Conservation (phyloP, 306 rosid genomes). For the Cucumis sativus region DNA sequence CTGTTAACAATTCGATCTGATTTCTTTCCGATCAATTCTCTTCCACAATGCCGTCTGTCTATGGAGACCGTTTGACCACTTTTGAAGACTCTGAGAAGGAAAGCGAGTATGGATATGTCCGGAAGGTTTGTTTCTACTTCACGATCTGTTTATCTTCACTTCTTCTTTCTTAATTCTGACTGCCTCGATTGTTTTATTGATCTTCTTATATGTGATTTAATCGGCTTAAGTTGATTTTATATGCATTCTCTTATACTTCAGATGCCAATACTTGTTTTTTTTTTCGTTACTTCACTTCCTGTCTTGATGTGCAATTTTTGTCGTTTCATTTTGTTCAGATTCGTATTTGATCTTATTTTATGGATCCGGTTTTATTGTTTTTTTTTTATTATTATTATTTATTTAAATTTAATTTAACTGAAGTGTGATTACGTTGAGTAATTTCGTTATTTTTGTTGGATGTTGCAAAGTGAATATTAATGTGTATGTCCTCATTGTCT, state of each 20-base stretch:
- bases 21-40: neutral
- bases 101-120: constrained; percentile 97
- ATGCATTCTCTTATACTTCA: neutral
- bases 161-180: neutral
- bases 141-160: constrained; percentile 1
- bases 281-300: neutral
- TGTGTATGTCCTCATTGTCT: neutral
- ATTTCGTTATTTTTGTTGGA: neutral
- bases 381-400: no score
- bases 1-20: neutral
- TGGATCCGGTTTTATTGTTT: neutral
- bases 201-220: neutral
- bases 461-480: neutral
- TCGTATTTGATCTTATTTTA: neutral
- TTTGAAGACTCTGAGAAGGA: constrained; percentile 97
- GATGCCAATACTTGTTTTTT: neutral
- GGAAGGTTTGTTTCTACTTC: constrained; percentile 43
- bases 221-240: neutral
- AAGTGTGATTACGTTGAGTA: neutral
- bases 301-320: neutral
- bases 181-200: neutral
- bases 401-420: neutral
- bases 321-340: neutral
- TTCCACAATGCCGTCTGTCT: constrained; percentile 68
- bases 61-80: constrained; percentile 86